These are phyloP conservation scores for Epichloe bromicola DNA, from an alignment of 2,329 filamentous ascomycete genomes.

Conservation along the genomic window DNA sequence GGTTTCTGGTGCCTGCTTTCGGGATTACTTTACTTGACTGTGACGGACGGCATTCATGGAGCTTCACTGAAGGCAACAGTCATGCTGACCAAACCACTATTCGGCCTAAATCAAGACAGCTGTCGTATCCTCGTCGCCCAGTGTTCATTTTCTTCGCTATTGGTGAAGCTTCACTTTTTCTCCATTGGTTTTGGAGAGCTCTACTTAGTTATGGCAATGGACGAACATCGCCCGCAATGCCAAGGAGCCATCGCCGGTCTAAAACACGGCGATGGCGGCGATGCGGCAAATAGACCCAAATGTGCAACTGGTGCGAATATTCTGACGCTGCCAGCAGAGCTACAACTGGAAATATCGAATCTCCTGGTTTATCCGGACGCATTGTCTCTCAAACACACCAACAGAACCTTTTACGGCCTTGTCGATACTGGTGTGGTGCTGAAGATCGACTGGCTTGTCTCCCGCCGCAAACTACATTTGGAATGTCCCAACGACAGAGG, in stretches of 20 bases:
- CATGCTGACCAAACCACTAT: too few relatives aligned
- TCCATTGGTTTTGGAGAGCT: neutral
- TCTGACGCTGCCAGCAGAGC: conserved; percentile 43
- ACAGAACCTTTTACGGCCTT: conserved; percentile 46
- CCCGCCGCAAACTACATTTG: conserved; percentile 48
- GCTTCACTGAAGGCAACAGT: too few relatives aligned
- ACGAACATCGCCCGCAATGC: neutral
- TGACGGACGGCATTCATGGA: too few relatives aligned
- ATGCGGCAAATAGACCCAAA: neutral
- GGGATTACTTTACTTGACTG: too few relatives aligned
- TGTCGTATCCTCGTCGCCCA: too few relatives aligned
- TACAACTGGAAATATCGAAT: conserved; percentile 49
- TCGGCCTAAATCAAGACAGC: too few relatives aligned
- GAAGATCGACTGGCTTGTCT: conserved; percentile 57
- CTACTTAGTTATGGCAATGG: neutral
- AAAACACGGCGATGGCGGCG: neutral
- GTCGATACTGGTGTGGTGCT: conserved; percentile 53
- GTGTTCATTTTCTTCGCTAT: too few relatives aligned
- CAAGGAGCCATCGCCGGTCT: neutral
- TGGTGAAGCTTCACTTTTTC: too few relatives aligned
- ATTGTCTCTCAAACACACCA: conserved; percentile 55
- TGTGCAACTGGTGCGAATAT: neutral
- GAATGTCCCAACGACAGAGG: conserved; percentile 48
- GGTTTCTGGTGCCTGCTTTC: too few relatives aligned
- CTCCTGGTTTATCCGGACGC: conserved; percentile 58